phyloP scores from a whole-genome alignment of 306 rosid species.

The Inga leiocalycina region DNA sequence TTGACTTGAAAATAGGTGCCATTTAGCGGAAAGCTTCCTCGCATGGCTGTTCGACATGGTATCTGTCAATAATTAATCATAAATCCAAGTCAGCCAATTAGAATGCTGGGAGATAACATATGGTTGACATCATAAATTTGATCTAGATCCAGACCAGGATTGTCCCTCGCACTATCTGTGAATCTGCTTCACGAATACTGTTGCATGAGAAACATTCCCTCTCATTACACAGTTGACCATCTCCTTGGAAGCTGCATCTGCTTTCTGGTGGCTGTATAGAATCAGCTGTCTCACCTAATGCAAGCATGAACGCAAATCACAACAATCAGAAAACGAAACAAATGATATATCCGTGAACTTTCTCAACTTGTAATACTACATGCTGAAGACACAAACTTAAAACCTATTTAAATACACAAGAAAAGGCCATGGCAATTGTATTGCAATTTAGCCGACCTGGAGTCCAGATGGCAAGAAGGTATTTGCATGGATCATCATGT shows the following conservation, averaged over 20 bases:
- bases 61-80: conserved; percentile 55
- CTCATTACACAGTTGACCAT: conserved; percentile 66
- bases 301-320: conserved; percentile 35
- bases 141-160: conserved; percentile 61
- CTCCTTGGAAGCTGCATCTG: conserved; percentile 65
- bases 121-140: conserved; percentile 10
- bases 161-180: conserved; percentile 81
- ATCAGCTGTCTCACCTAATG: conserved; percentile 89
- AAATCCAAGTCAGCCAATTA: conserved; percentile 25
- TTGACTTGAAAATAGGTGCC: conserved; percentile 97
- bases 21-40: conserved; percentile 90
- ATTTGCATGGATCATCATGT: conserved; percentile 90
- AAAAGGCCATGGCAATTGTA: conserved; percentile 20
- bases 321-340: conserved; percentile 29
- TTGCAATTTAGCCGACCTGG: conserved; percentile 67
- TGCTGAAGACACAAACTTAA: conserved; percentile 23
- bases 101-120: neutral
- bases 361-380: conserved; percentile 19
- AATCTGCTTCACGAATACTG: conserved; percentile 67
- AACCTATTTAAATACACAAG: conserved; percentile 19
- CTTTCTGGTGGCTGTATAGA: conserved; percentile 82
- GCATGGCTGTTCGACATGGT: conserved; percentile 95
- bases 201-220: conserved; percentile 84
- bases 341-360: conserved; percentile 21
- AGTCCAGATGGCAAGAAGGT: conserved; percentile 98